Evolutionary conservation across 768 basidiomycete species (phyloP), one percentile per base, ranked within the genome.

Genomic region (Hygrophoropsis aurantiaca): DNA sequence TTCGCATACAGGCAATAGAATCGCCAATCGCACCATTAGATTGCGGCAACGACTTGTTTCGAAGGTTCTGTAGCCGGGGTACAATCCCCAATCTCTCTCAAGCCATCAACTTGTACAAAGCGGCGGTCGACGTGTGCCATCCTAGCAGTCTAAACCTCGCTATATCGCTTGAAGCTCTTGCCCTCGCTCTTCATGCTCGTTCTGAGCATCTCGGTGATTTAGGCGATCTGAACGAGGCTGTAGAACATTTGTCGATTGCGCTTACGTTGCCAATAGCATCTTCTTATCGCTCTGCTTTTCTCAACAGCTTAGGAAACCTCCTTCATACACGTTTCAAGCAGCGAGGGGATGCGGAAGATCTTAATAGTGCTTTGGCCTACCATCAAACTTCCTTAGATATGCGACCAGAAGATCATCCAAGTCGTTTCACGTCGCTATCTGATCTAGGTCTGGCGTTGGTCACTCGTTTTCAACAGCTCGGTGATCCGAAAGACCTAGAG

Each of bases 401-500:
- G 0, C 58, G 63, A 18, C 56, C 61, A 19, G 49, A 46, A 3
- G 40, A 50, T 24, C 47, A 49, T 24, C 59, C 61, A 5, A 5
- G 18, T n/a, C 16, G 40, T 35, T 44, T 59, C 7, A 45, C 54
- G 24, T 38, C 59, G 24, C 52, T 53, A 18, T 64, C 62, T 62
- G 60, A 62, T 38, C 59, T 61, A 23, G 64, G 64, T 13, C 61
- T 59, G n/a, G 63, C 64, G 13, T 40, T 66, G 2, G n/a, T n/a
- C n/a, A n/a, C n/a, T n/a, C n/a, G n/a, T n/a, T n/a, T n/a, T n/a
- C n/a, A n/a, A n/a, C n/a, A n/a, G n/a, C n/a, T n/a, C n/a, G n/a
- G 11, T 18, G 19, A 4, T 23, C 40, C 34, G 36, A 26, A 26
- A 21, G 34, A 48, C 27, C 27, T 44, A 21, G 5, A 41, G 42